These are phyloP conservation scores for Cyanodermella asteris DNA, from an alignment of 2,329 filamentous ascomycete species.

Conservation along the genomic window DNA sequence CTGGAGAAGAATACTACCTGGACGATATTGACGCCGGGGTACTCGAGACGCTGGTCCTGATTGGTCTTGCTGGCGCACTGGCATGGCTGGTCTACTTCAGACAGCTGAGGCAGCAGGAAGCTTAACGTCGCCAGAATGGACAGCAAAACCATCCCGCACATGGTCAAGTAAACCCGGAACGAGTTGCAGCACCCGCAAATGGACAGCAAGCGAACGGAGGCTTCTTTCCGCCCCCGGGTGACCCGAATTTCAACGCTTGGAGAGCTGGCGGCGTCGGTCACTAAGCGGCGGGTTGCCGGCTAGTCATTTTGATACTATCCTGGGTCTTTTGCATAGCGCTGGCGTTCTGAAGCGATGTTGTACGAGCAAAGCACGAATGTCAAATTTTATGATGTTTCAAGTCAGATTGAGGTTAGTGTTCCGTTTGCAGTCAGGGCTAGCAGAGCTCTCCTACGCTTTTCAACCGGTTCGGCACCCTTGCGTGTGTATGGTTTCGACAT, in stretches of 20 bases:
- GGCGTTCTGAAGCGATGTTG: too few species aligned
- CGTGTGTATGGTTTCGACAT: too few species aligned
- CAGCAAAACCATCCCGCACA: constrained; percentile 9
- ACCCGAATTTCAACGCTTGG: constrained; percentile 49
- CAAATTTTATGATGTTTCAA: too few species aligned
- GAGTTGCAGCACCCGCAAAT: too few species aligned
- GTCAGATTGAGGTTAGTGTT: too few species aligned
- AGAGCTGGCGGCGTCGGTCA: constrained; percentile 41
- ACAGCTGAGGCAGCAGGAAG: constrained; percentile 38
- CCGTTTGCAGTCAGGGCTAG: too few species aligned
- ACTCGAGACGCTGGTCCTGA: constrained; percentile 64
- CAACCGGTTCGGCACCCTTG: too few species aligned
- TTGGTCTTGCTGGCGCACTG: constrained; percentile 52
- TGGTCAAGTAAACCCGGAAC: constrained; percentile 6
- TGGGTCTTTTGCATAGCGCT: too few species aligned
- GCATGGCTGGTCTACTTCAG: constrained; percentile 65
- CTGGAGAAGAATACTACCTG: constrained; percentile 32
- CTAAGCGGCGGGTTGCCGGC: constrained; percentile 14
- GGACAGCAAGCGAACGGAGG: constrained; percentile 23
- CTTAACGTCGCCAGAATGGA: constrained; percentile 10
- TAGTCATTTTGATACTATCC: too few species aligned
- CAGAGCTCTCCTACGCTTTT: too few species aligned
- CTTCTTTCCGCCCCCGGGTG: constrained; percentile 42
- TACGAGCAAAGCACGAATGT: too few species aligned
- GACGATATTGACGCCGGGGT: constrained; percentile 56